Percentiles rank a stretch among this genome's conserved stretches.
Evolutionary conservation across 1,284 basidiomycete species (phyloP).

Genomic region (Malassezia brasiliensis): DNA sequence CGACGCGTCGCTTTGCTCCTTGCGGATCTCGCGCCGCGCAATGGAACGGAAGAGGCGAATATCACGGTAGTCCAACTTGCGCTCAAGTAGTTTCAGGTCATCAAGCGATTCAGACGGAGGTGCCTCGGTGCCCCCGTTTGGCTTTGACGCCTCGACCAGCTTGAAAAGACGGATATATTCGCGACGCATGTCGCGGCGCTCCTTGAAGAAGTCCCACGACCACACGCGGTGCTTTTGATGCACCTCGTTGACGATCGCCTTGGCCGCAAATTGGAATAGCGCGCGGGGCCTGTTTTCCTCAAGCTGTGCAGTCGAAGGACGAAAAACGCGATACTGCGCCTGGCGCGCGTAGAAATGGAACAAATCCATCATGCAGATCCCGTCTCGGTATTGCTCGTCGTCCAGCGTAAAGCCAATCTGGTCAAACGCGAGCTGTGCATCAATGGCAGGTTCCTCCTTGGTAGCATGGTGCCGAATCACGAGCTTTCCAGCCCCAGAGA

Average conservation of each 20-base stretch:
- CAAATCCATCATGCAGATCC: conserved; percentile 86
- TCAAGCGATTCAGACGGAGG: neutral
- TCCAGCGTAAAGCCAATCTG: conserved; percentile 89
- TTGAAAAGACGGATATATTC: conserved; percentile 80
- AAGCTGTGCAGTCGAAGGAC: conserved; percentile 60
- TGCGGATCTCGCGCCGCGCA: conserved; percentile 74
- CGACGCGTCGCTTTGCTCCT: conserved; percentile 54
- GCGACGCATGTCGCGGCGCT: conserved; percentile 75
- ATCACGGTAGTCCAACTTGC: conserved; percentile 81
- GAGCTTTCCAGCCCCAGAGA: conserved; percentile 84
- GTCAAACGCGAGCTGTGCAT: conserved; percentile 80
- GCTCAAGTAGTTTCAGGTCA: conserved; percentile 62
- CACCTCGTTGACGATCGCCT: conserved; percentile 74
- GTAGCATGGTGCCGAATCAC: conserved; percentile 65
- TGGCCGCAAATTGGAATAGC: conserved; percentile 68
- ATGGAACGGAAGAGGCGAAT: conserved; percentile 96
- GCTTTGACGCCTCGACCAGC: conserved; percentile 54
- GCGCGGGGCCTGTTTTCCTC: conserved; percentile 61
- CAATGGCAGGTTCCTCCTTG: conserved; percentile 65
- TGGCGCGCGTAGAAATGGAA: conserved; percentile 92
- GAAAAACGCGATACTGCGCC: conserved; percentile 60
- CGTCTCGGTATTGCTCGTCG: conserved; percentile 88
- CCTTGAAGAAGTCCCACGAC: conserved; percentile 84
- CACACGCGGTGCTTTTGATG: conserved; percentile 74
- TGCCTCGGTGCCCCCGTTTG: conserved; percentile 22